These are phyloP conservation scores for Chenopodium suecicum DNA, from an alignment of 148 eudicot genomes.

Conservation along the genomic window DNA sequence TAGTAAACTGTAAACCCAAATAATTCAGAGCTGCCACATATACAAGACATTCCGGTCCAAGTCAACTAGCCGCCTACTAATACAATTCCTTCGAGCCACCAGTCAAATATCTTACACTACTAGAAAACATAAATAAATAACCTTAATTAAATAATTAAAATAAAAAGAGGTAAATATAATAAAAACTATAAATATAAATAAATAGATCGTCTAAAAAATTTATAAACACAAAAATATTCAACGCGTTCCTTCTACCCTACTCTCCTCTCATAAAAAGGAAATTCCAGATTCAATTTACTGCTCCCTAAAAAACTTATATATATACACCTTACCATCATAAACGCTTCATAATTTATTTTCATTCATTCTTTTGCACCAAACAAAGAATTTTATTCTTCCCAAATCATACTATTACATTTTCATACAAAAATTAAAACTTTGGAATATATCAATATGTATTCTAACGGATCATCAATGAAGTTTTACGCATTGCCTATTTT, in stretches of 20 bases:
- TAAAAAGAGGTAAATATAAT: neutral
- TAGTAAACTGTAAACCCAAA: neutral
- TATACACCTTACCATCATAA: neutral
- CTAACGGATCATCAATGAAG: conserved; percentile 24
- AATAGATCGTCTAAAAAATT: neutral
- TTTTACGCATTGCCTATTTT: conserved; percentile 31
- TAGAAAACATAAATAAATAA: neutral
- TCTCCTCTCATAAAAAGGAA: neutral
- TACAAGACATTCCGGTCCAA: neutral
- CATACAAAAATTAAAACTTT: neutral
- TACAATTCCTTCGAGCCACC: neutral
- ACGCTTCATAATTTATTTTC: neutral
- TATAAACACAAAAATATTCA: too few species aligned
- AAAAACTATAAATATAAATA: neutral
- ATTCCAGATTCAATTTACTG: conserved; percentile 17
- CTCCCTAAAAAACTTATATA: neutral
- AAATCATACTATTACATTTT: neutral
- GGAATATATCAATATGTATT: neutral
- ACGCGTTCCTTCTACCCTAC: conserved; percentile 28
- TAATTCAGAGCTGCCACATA: neutral
- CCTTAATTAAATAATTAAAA: neutral
- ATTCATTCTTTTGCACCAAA: neutral
- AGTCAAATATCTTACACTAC: conserved; percentile 8
- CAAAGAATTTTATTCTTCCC: neutral
- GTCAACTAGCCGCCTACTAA: conserved; percentile 25